phyloP scores from a whole-genome alignment of 2,329 filamentous ascomycete genomes.

The Onygenales sp. region DNA sequence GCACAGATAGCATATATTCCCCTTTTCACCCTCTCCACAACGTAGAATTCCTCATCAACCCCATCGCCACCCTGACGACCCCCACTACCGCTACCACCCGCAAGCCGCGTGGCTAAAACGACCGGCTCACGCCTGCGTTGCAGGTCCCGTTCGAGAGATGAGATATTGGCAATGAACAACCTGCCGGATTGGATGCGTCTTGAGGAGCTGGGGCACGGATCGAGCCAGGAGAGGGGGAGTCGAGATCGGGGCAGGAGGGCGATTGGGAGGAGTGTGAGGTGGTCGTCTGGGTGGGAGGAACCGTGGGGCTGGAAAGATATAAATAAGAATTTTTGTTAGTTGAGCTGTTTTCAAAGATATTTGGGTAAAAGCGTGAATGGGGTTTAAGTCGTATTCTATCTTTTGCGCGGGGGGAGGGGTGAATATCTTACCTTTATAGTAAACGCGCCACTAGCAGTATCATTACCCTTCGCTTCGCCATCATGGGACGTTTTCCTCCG shows the following conservation, averaged over 20 bases:
- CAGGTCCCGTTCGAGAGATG: slow-evolving; percentile 24
- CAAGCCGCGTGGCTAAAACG: slow-evolving; percentile 25
- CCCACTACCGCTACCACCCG: not conserved
- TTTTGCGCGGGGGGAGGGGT: not conserved
- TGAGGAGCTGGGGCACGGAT: slow-evolving; percentile 18
- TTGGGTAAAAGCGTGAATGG: not conserved
- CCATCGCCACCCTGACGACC: not conserved
- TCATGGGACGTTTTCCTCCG: slow-evolving; percentile 21
- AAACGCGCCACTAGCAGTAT: slow-evolving; percentile 12
- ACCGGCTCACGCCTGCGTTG: slow-evolving; percentile 15
- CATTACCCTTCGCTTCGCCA: slow-evolving; percentile 4
- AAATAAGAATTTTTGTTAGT: not conserved
- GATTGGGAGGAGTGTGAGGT: slow-evolving; percentile 27
- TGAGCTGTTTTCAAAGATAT: not conserved
- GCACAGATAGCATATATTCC: slow-evolving; percentile 31
- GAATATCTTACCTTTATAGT: slow-evolving; percentile 23
- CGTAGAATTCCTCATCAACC: slow-evolving; percentile 24
- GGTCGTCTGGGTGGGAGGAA: slow-evolving; percentile 26
- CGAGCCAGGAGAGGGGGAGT: slow-evolving; percentile 32
- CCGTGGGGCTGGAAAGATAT: slow-evolving; percentile 22
- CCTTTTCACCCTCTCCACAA: slow-evolving; percentile 30
- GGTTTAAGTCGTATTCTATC: not conserved
- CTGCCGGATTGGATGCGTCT: slow-evolving; percentile 22
- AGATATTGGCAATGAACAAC: slow-evolving; percentile 30
- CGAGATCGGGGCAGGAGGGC: slow-evolving; percentile 25